Conservation (phyloP, 2,329 filamentous ascomycete species). For the Colletotrichum trifolii region DNA sequence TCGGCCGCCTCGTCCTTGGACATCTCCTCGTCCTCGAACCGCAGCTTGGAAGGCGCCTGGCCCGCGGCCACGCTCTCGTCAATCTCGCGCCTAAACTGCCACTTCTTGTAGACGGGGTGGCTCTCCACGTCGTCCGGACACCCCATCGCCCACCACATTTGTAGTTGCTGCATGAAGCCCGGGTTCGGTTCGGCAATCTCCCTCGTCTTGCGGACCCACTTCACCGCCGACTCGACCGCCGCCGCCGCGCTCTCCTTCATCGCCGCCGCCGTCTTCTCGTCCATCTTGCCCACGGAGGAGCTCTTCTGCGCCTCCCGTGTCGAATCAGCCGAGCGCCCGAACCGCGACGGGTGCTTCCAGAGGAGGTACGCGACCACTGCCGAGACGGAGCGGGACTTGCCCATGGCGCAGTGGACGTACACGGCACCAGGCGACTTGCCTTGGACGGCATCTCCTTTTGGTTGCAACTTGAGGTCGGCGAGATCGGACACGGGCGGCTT, state of each 20-base stretch:
- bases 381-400: conserved; percentile 91
- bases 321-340: conserved; percentile 56
- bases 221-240: conserved; percentile 72
- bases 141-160: conserved; percentile 88
- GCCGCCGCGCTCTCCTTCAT: conserved; percentile 51
- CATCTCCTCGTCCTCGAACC: conserved; percentile 81
- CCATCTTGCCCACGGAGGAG: conserved; percentile 32
- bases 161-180: conserved; percentile 90
- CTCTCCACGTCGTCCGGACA: conserved; percentile 74
- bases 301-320: conserved; percentile 42
- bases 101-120: conserved; percentile 83
- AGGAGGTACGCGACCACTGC: conserved; percentile 88
- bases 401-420: conserved; percentile 85
- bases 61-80: conserved; percentile 73
- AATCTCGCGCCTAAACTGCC: conserved; percentile 66
- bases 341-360: conserved; percentile 68
- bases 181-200: conserved; percentile 88
- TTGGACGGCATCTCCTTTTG: conserved; percentile 34
- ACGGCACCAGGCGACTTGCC: conserved; percentile 53
- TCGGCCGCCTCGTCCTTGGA: conserved; percentile 39
- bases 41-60: conserved; percentile 83
- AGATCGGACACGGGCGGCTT: conserved; percentile 14
- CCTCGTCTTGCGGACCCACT: conserved; percentile 75
- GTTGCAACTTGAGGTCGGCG: conserved; percentile 18
- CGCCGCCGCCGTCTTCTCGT: conserved; percentile 36